These are phyloP conservation scores for Phytophthora agathidicida DNA, from an alignment of 352 stramenopile species.

Conservation along the genomic window DNA sequence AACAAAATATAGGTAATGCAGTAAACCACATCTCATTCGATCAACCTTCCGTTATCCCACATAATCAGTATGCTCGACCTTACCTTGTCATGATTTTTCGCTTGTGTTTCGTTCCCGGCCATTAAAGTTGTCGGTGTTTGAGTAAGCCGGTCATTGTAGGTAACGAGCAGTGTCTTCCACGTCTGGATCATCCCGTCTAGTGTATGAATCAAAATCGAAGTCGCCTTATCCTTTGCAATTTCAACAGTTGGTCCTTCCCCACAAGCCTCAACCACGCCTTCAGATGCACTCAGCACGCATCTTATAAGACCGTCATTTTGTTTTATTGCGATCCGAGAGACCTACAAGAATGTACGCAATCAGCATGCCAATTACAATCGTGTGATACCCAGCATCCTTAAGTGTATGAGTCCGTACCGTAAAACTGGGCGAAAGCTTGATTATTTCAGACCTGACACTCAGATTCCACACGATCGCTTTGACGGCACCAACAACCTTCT, in stretches of 20 bases:
- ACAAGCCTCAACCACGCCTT: constrained; percentile 35
- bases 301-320: constrained; percentile 16
- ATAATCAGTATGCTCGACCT: neutral
- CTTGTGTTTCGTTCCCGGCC: constrained; percentile 70
- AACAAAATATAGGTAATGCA: neutral
- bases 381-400: constrained; percentile 1
- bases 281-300: constrained; percentile 47
- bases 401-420: constrained; percentile 22
- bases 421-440: constrained; percentile 32
- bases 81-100: constrained; percentile 47
- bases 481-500: constrained; percentile 40
- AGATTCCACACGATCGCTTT: constrained; percentile 54
- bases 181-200: constrained; percentile 51
- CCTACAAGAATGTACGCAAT: constrained; percentile 20
- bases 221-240: constrained; percentile 39
- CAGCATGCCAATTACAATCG: constrained; percentile 2
- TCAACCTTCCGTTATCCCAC: neutral
- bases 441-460: constrained; percentile 23
- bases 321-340: constrained; percentile 27
- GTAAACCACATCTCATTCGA: neutral
- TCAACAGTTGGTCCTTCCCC: constrained; percentile 36
- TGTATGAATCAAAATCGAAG: constrained; percentile 34
- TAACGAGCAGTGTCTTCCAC: constrained; percentile 54
- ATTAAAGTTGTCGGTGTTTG: constrained; percentile 62
- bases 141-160: constrained; percentile 51